A percentile compares a stretch with the other conserved stretches of the same genome.
phyloP scores from a whole-genome alignment of 192 early-diverging fungal genomes.

The Lobosporangium transversale region DNA sequence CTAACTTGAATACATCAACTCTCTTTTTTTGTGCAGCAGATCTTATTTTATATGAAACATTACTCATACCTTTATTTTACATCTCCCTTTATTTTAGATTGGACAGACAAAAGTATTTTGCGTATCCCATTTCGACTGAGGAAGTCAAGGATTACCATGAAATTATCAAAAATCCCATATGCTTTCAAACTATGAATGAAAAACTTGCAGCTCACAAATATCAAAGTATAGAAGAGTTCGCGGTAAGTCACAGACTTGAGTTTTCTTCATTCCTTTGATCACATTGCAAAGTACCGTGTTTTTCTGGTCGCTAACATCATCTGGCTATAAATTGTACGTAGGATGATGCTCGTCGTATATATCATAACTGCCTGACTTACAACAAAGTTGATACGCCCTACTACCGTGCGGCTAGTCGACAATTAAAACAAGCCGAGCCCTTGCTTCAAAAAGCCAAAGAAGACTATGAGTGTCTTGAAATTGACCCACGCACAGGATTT shows the following conservation, averaged over 20 bases:
- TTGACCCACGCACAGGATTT: constrained; percentile 53
- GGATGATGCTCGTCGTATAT: constrained; percentile 77
- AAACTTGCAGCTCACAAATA: constrained; percentile 67
- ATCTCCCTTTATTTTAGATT: constrained; percentile 15
- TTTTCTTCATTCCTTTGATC: neutral
- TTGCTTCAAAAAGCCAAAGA: constrained; percentile 55
- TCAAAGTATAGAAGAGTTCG: constrained; percentile 61
- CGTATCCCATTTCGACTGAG: constrained; percentile 60
- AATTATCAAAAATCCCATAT: constrained; percentile 75
- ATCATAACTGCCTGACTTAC: constrained; percentile 78
- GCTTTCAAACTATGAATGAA: constrained; percentile 69
- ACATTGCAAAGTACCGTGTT: neutral
- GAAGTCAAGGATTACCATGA: constrained; percentile 60
- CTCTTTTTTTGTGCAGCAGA: no score
- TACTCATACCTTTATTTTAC: neutral
- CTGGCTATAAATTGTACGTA: no score
- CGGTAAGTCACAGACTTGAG: constrained; percentile 20
- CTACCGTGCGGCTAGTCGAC: constrained; percentile 67
- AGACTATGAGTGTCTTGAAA: constrained; percentile 54
- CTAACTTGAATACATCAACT: no score
- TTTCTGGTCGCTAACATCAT: no score
- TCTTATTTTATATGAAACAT: neutral
- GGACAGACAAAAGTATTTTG: constrained; percentile 54
- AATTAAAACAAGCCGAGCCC: constrained; percentile 54
- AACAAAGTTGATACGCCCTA: constrained; percentile 80